Evolutionary conservation across 805 yeast species (phyloP).

Genomic region (Kuraishia piskuri): DNA sequence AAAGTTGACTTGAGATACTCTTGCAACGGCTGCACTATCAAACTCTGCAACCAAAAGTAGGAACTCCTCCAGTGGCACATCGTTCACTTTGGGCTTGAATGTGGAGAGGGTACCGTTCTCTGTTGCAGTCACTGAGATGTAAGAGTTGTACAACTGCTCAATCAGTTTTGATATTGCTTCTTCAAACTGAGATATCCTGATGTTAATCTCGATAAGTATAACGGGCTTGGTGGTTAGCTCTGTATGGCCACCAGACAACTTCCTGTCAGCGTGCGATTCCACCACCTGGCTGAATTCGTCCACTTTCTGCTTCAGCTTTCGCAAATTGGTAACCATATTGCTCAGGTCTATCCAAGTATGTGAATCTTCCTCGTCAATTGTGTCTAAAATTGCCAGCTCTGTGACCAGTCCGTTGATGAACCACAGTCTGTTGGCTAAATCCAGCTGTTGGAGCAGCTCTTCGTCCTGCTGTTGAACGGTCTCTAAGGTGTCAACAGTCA

Average conservation of each 20-base stretch:
- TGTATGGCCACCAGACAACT: background rate
- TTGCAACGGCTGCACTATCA: background rate
- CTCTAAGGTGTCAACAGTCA: background rate
- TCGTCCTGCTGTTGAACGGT: background rate
- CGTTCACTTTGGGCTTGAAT: background rate
- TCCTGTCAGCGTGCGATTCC: background rate
- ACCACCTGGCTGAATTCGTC: background rate
- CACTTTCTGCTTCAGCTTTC: background rate
- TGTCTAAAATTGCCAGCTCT: slow-evolving; percentile 11
- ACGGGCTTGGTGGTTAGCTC: background rate
- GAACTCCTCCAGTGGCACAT: background rate
- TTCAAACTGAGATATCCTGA: background rate
- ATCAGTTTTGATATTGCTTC: background rate
- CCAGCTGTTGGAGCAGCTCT: background rate
- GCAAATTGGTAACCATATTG: background rate
- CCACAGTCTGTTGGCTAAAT: slow-evolving; percentile 21
- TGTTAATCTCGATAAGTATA: background rate
- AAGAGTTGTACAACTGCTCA: background rate
- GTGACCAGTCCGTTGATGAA: slow-evolving; percentile 19
- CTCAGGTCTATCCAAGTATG: slow-evolving; percentile 1
- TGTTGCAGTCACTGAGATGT: background rate
- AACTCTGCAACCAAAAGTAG: background rate
- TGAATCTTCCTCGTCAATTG: slow-evolving; percentile 5
- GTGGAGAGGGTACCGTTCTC: background rate
- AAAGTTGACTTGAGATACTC: background rate